Conservation (phyloP, 148 eudicot genomes). For the Dianthus caryophyllus region DNA sequence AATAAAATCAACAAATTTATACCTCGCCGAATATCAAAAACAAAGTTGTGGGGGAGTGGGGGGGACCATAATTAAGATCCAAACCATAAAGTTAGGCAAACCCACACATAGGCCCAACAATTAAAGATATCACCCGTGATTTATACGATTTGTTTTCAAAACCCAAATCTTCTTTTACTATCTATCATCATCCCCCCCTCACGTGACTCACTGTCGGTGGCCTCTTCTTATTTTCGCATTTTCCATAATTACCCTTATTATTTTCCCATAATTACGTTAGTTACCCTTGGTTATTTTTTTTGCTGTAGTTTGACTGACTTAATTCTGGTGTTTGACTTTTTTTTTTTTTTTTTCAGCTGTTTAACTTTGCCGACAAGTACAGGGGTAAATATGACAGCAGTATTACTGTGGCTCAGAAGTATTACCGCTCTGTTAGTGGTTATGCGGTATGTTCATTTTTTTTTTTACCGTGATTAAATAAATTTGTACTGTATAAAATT, state of each 20-base stretch:
- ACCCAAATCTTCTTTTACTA: slow-evolving; percentile 11
- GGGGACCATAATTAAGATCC: slow-evolving; percentile 22
- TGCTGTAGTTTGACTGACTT: background rate
- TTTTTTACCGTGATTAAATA: too few relatives aligned
- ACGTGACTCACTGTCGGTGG: slow-evolving; percentile 44
- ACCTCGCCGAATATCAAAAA: too few relatives aligned
- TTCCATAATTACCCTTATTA: slow-evolving; percentile 16
- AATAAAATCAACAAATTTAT: too few relatives aligned
- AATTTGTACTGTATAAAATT: too few relatives aligned
- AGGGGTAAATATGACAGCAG: slow-evolving; percentile 97
- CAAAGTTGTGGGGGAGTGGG: too few relatives aligned
- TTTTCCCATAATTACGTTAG: background rate
- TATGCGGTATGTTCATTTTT: slow-evolving; percentile 56
- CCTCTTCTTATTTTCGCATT: background rate
- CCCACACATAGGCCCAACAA: background rate
- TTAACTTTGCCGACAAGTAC: slow-evolving; percentile 91
- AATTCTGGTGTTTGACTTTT: background rate
- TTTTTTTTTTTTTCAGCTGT: slow-evolving; percentile 56
- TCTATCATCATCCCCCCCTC: slow-evolving; percentile 18
- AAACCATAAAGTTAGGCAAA: slow-evolving; percentile 10
- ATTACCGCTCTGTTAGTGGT: slow-evolving; percentile 96
- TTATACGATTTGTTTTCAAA: slow-evolving; percentile 18
- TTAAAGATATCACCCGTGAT: slow-evolving; percentile 44
- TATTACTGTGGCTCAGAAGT: slow-evolving; percentile 85
- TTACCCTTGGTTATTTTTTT: background rate